phyloP scores from a whole-genome alignment of 2,329 filamentous ascomycete species.

The Xylariaceae sp. region DNA sequence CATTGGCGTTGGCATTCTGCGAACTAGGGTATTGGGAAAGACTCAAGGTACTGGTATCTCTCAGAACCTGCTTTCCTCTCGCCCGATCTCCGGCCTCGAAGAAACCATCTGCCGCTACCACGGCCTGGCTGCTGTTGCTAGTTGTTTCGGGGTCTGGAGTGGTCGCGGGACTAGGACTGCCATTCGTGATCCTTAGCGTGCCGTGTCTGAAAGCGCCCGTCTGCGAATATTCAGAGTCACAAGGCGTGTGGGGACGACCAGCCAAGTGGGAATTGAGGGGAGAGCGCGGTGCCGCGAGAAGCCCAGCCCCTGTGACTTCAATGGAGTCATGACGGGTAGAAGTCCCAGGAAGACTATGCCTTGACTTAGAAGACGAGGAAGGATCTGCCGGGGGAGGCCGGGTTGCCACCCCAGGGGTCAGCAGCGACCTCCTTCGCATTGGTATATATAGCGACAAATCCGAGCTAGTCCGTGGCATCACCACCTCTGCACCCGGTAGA shows the following conservation, averaged over 20 bases:
- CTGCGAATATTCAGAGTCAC: conserved; percentile 53
- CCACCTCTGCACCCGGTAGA: conserved; percentile 20
- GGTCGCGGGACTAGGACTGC: conserved; percentile 50
- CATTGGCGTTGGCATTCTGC: background rate
- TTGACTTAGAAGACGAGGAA: conserved; percentile 11
- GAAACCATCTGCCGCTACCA: conserved; percentile 6
- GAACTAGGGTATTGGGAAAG: background rate
- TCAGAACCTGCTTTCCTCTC: background rate
- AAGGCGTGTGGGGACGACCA: conserved; percentile 43
- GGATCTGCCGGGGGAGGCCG: conserved; percentile 17
- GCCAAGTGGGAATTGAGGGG: conserved; percentile 22
- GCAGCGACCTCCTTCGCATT: conserved; percentile 29
- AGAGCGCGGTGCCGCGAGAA: conserved; percentile 22
- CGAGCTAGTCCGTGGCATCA: conserved; percentile 39
- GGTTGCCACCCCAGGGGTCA: conserved; percentile 30
- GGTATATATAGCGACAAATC: conserved; percentile 34
- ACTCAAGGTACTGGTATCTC: background rate
- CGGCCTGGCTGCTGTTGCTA: conserved; percentile 1
- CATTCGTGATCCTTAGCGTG: conserved; percentile 58
- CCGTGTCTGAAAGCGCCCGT: conserved; percentile 59
- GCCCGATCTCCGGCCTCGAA: conserved; percentile 9
- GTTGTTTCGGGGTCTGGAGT: too few relatives aligned
- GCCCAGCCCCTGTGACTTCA: conserved; percentile 13
- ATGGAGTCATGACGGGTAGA: conserved; percentile 20
- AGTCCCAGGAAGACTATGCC: conserved; percentile 21